These are phyloP conservation scores for Dendrostoma leiphaemia DNA, from an alignment of 2,329 filamentous ascomycete genomes.

Conservation along the genomic window DNA sequence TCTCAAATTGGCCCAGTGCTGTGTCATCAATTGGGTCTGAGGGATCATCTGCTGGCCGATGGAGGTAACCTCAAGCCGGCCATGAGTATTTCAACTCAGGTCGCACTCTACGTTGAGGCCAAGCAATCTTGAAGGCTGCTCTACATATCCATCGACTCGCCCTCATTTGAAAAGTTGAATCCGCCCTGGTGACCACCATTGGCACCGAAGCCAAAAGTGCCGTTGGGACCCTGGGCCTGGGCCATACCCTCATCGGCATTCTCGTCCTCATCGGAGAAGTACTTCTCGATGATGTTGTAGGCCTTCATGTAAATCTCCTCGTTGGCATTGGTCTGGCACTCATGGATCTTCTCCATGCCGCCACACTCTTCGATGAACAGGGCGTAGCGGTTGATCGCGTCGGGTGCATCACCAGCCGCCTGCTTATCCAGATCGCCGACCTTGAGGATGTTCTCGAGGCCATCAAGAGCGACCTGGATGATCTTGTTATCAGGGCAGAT, in stretches of 20 bases:
- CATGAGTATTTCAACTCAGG: neutral
- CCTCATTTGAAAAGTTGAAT: slow-evolving; percentile 87
- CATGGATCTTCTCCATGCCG: slow-evolving; percentile 99
- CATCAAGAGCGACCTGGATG: slow-evolving; percentile 96
- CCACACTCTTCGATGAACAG: slow-evolving; percentile 98
- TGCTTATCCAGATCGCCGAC: slow-evolving; percentile 99
- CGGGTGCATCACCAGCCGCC: slow-evolving; percentile 68
- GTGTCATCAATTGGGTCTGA: slow-evolving; percentile 25
- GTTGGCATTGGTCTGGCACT: slow-evolving; percentile 99
- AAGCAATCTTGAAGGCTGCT: neutral
- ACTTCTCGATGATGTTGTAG: slow-evolving; percentile 99
- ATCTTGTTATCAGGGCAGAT: slow-evolving; percentile 99
- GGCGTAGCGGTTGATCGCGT: slow-evolving; percentile 92
- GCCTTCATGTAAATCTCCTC: slow-evolving; percentile 99
- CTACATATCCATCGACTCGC: slow-evolving; percentile 67
- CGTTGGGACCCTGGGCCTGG: slow-evolving; percentile 66
- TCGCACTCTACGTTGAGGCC: slow-evolving; percentile 3
- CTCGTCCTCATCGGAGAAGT: slow-evolving; percentile 98
- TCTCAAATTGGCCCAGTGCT: slow-evolving; percentile 25
- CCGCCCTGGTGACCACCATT: slow-evolving; percentile 66
- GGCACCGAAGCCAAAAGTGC: slow-evolving; percentile 77
- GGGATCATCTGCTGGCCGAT: slow-evolving; percentile 3
- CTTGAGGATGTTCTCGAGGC: slow-evolving; percentile 98
- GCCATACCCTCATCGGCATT: slow-evolving; percentile 80
- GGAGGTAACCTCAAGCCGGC: neutral